Evolutionary conservation across 805 yeast genomes (phyloP), one percentile per base, ranked within the genome.

Genomic region (Maudiozyma bulderi): DNA sequence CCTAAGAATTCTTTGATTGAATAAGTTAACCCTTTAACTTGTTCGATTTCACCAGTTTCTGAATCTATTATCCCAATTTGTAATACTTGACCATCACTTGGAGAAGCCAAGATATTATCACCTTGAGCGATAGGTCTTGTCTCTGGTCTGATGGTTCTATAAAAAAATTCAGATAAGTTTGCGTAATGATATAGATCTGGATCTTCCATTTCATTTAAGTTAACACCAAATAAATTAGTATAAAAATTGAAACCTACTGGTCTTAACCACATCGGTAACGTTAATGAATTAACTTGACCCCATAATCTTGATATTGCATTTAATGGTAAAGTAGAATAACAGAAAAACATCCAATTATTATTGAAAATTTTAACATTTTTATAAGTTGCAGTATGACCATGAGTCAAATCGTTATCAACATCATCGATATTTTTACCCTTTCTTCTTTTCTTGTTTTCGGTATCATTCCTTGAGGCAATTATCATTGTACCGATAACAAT

Each of bases 1-100:
- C 99, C 99, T 43, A 93, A 73, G 48, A 93, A 77, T 8, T 95
- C 90, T 55, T 86, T 91, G 13, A 93, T 76, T 2, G 95, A 82
- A 65, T 93, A 93, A 1, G 95, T 87, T 80, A 93, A 79, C 7
- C 99, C 99, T 69, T 93, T 93, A 40, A 93, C 98, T 66, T 91
- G 98, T 66, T 93, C 98, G 52, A 93, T 88, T 56, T 85, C 86
- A 34, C 96, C 96, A 56, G 84, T 76, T 47, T 79, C 80, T 4
- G 67, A 58, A 47, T 73, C 72, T 39, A 86, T 79, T 32, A 78
- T 72, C 28, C 99, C 99, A 51, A 87, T 77, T 58, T 87, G 90
- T 51, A 93, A 71, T 14, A 93, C 84, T 54, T 78, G 82, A 26
- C 99, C 99, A 67, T 93, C 99, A 50, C 96, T 81, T 3, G 99